phyloP scores from a whole-genome alignment of 768 basidiomycete species.

The Podaxis mareebaensis region DNA sequence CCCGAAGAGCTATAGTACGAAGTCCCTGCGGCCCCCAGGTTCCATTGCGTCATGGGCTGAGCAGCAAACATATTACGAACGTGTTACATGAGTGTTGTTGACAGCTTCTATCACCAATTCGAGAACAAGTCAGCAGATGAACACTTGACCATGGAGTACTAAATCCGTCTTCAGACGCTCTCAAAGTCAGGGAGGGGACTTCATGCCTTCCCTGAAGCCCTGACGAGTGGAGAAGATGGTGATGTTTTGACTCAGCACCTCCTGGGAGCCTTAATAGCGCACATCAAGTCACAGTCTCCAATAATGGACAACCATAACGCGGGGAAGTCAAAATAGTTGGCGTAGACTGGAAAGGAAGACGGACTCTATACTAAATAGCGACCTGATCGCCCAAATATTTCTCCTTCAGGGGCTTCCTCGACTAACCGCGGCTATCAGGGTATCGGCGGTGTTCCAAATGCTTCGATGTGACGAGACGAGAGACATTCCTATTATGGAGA shows the following conservation, averaged over 20 bases:
- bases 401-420: constrained; percentile 17
- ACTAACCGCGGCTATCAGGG: constrained; percentile 14
- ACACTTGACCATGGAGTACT: constrained; percentile 8
- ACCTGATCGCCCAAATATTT: constrained; percentile 26
- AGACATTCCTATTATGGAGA: not conserved
- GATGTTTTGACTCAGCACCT: not conserved
- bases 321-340: constrained; percentile 7
- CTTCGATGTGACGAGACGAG: constrained; percentile 1
- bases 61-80: not conserved
- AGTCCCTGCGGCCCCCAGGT: not conserved
- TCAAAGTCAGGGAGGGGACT: constrained; percentile 1
- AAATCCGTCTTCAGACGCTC: constrained; percentile 5
- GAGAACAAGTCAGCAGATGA: constrained; percentile 4
- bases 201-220: not conserved
- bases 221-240: not conserved
- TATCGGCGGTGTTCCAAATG: constrained; percentile 10
- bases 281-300: constrained; percentile 10
- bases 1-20: not conserved
- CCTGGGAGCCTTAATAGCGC: not conserved
- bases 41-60: constrained; percentile 11
- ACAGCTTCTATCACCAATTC: constrained; percentile 13
- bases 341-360: constrained; percentile 3
- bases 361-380: constrained; percentile 20
- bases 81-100: not conserved
- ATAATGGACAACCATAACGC: constrained; percentile 20